A percentile compares a stretch with the other conserved stretches of the same genome.
Conservation (phyloP, 192 early-diverging fungal genomes). For the Coemansia sp. region DNA sequence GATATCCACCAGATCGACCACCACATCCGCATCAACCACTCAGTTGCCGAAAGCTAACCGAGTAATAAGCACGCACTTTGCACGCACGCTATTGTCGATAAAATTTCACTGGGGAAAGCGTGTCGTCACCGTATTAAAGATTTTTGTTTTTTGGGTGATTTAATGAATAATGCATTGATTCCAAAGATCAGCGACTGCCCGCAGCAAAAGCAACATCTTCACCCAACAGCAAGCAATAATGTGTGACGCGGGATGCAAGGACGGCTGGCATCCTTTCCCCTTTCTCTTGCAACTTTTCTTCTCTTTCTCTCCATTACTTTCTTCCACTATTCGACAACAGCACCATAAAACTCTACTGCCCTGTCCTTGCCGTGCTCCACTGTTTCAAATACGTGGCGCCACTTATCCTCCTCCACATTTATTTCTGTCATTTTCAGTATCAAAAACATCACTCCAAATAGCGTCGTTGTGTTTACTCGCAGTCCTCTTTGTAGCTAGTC, state of each 20-base stretch:
- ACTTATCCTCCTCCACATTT: background rate
- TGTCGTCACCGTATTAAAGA: too few species aligned
- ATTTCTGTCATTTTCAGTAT: background rate
- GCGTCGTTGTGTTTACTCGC: background rate
- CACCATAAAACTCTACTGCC: background rate
- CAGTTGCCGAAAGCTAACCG: background rate
- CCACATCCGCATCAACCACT: conserved; percentile 46
- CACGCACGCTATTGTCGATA: too few species aligned
- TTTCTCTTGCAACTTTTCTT: background rate
- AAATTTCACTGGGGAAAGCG: too few species aligned
- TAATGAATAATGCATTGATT: too few species aligned
- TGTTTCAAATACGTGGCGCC: background rate
- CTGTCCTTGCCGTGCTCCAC: background rate
- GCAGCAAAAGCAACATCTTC: too few species aligned
- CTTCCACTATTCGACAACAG: background rate
- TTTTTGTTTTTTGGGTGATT: too few species aligned
- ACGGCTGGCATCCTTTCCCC: too few species aligned
- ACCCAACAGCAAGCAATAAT: too few species aligned
- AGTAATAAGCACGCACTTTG: background rate
- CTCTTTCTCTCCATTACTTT: background rate
- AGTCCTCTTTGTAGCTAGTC: background rate
- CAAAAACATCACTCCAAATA: background rate
- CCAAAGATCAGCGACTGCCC: too few species aligned
- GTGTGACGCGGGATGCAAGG: too few species aligned
- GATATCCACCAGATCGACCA: conserved; percentile 47